Evolutionary conservation across 2,329 filamentous ascomycete species (phyloP).

Genomic region (Fusarium transvaalense): DNA sequence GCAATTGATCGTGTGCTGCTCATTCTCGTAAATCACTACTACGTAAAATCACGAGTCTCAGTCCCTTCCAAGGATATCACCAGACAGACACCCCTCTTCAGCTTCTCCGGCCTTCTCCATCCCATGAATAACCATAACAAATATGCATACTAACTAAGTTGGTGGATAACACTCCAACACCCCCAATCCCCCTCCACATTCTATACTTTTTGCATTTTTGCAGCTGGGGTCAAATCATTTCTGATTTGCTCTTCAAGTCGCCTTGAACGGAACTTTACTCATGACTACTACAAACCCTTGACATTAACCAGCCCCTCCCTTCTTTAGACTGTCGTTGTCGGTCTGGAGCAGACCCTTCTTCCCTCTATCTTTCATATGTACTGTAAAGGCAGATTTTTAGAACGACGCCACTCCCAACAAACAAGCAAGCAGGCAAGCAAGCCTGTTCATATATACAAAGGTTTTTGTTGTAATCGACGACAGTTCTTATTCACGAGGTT

Average conservation of each 20-base stretch:
- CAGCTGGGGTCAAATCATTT: constrained; percentile 8
- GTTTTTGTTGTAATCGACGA: neutral
- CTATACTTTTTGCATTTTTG: constrained; percentile 1
- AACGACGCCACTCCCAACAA: too few species aligned
- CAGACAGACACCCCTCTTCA: neutral
- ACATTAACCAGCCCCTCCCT: neutral
- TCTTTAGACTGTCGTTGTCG: constrained; percentile 5
- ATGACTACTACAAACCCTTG: neutral
- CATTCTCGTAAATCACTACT: neutral
- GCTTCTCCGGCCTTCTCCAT: constrained; percentile 7
- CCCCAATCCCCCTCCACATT: constrained; percentile 24
- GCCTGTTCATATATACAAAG: neutral
- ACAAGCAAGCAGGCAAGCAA: too few species aligned
- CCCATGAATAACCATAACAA: constrained; percentile 42
- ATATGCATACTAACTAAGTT: constrained; percentile 36
- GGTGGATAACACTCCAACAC: constrained; percentile 21
- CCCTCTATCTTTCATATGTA: neutral
- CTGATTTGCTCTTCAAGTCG: constrained; percentile 7
- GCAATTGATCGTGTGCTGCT: constrained; percentile 15
- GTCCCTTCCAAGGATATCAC: neutral
- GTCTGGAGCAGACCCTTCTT: neutral
- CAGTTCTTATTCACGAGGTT: neutral
- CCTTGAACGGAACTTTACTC: neutral
- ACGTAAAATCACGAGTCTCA: neutral
- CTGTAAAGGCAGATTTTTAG: too few species aligned